Percentiles rank a stretch among this genome's conserved stretches.
Evolutionary conservation across 352 stramenopile genomes (phyloP).

Genomic region (Phytophthora multivora): DNA sequence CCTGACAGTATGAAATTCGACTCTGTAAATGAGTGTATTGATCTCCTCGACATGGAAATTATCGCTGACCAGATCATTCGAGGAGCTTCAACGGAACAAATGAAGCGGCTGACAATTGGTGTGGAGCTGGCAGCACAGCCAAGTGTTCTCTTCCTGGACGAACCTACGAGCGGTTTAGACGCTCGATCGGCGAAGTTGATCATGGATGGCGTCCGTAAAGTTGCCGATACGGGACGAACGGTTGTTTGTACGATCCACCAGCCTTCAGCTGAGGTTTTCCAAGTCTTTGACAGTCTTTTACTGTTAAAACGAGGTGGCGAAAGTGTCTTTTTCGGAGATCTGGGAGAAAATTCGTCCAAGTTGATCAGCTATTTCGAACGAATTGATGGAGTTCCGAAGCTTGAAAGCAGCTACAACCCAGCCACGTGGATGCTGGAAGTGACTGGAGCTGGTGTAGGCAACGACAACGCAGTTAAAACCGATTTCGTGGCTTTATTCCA

Average conservation of each 20-base stretch:
- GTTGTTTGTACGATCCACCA: constrained; percentile 57
- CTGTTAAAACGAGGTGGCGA: constrained; percentile 58
- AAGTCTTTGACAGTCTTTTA: constrained; percentile 77
- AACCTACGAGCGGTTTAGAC: constrained; percentile 91
- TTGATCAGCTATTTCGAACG: constrained; percentile 31
- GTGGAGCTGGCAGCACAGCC: constrained; percentile 84
- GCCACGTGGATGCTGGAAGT: constrained; percentile 38
- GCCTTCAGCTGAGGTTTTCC: constrained; percentile 75
- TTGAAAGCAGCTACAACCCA: constrained; percentile 77
- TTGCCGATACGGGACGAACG: constrained; percentile 65
- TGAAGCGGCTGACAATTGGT: constrained; percentile 65
- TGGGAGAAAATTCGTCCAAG: constrained; percentile 38
- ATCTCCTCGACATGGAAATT: constrained; percentile 38
- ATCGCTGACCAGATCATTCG: constrained; percentile 55
- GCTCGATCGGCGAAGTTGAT: constrained; percentile 83
- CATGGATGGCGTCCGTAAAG: constrained; percentile 89
- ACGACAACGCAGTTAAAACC: constrained; percentile 12
- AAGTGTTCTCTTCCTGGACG: constrained; percentile 89
- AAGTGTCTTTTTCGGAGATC: constrained; percentile 58
- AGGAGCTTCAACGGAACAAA: constrained; percentile 49
- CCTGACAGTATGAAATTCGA: too few species aligned
- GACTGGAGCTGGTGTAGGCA: constrained; percentile 50
- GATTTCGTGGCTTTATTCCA: constrained; percentile 47
- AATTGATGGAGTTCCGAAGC: constrained; percentile 37
- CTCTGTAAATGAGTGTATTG: constrained; percentile 41